Percentiles rank a stretch among this genome's conserved stretches.
phyloP scores from a whole-genome alignment of 805 yeast genomes.

The Schwanniomyces yamadae region DNA sequence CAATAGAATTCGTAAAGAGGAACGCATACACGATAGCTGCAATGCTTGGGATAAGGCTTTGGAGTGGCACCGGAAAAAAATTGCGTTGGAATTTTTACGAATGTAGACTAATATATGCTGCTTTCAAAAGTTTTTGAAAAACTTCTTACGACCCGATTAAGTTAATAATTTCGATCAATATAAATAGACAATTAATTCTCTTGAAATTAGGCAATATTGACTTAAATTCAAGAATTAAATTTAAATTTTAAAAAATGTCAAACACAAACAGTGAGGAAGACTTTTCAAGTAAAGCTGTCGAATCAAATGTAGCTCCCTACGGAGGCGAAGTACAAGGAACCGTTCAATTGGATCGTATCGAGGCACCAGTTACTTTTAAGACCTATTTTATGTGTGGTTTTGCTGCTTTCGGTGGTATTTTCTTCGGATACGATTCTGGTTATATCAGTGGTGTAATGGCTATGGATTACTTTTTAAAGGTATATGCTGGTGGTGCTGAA shows the following conservation, averaged over 20 bases:
- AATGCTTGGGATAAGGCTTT: no score
- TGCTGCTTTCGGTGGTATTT: constrained; percentile 39
- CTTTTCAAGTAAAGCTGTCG: not conserved
- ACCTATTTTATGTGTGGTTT: constrained; percentile 7
- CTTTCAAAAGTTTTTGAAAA: no score
- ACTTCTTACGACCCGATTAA: no score
- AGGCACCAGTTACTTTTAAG: constrained; percentile 7
- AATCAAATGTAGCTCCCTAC: not conserved
- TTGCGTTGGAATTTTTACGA: no score
- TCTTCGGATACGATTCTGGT: constrained; percentile 45
- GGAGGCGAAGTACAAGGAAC: not conserved
- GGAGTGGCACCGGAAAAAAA: no score
- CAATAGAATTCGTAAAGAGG: no score
- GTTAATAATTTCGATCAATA: no score
- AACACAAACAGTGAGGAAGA: not conserved
- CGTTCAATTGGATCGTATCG: constrained; percentile 2
- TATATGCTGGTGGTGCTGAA: constrained; percentile 1
- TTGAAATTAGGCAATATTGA: no score
- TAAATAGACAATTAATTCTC: no score
- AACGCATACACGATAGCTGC: no score
- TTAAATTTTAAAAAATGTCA: not conserved
- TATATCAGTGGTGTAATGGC: constrained; percentile 43
- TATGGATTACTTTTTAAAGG: constrained; percentile 26
- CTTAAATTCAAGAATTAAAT: no score
- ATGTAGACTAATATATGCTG: no score